Evolutionary conservation across 2,329 filamentous ascomycete species (phyloP), one percentile per base, ranked within the genome.

Genomic region (Thelonectria discophora): DNA sequence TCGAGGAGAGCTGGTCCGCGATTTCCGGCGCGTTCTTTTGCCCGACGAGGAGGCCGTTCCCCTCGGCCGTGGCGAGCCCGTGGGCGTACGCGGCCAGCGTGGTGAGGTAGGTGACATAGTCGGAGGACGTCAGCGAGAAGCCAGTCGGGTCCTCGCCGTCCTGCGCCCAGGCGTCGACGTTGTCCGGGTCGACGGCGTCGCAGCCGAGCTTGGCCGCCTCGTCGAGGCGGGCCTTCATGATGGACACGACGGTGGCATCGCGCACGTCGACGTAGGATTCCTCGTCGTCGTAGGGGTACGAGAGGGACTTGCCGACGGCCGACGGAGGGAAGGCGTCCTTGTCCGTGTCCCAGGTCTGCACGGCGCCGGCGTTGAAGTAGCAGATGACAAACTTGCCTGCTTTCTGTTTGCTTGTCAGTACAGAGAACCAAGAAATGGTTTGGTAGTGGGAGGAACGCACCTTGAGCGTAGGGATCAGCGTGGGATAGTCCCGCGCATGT

Each of bases 121-220:
- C 71, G n/a, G 65, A 62, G 1, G 67, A 21, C 20, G 66, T 70
- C 21, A 75, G 72, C 24, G 63, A 64, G 64, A 75, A 75, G 21
- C 74, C 72, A 8, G 70, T 72, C 12, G 69, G 66, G 46, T 76
- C 73, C 5, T 65, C 61, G 34, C 62, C 62, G 43, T 70, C 65
- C 43, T 69, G 56, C 11, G 62, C 69, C 69, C 72, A 76, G 39
- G 71, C 73, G 21, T 76, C 74, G 45, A 76, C 72, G 57, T 76
- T 76, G 62, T 76, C 75, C 3, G 73, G 74, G 58, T 76, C 75
- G n/a, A 76, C 70, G 15, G 68, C 75, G 47, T 76, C 75, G 50
- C 75, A 76, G 17, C 75, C 75, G 13, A 69, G 50, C 24, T 62
- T 45, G n/a, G 67, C 70, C 11, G 75, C 74, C 15, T 56, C 52